Base-by-base conservation (phyloP, 1,284 basidiomycete genomes). In the Cystobasidium slooffiae region DNA sequence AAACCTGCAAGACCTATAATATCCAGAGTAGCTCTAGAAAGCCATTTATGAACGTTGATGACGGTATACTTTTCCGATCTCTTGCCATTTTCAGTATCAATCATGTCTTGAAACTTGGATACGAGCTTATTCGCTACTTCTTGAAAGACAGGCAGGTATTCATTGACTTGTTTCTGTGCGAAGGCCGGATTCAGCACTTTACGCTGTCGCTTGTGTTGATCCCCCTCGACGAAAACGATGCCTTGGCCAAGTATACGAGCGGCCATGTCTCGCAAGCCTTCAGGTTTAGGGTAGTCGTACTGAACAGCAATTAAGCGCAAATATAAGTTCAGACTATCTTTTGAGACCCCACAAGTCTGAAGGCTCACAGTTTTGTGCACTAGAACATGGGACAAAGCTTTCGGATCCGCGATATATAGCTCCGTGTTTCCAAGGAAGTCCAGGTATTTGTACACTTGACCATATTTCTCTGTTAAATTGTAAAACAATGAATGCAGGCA, bases 281-380 rank as follows among this genome's bases (percentile, higher is more conserved):
- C 85, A 1, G 89, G 88, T 79, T 90, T 91, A 22, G 88, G 88
- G 79, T 88, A 90, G 49, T 86, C 84, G 78, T 90, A 88, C 63
- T 64, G 22, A 18, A 44, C n/a, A n/a, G n/a, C n/a, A n/a, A n/a
- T n/a, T 20, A n/a, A 47, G 43, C 6, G 44, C 41, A 12, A 16
- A 5, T 16, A 24, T 6, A 6, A 43, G 14, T 8, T 14, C n/a
- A n/a, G n/a, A n/a, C n/a, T n/a, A n/a, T n/a, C n/a, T n/a, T n/a
- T n/a, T n/a, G n/a, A n/a, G n/a, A n/a, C n/a, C n/a, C n/a, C n/a
- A n/a, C n/a, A n/a, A n/a, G n/a, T n/a, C n/a, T n/a, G n/a, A n/a
- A 24, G 14, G 10, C 62, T 64, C 44, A 64, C 62, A 7, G 63
- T 49, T 43, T 86, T 85, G 16, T 84, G 83, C 59, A 91, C 85